phyloP scores from a whole-genome alignment of 1,139 yeast species.

The Kodamaea suecica region DNA sequence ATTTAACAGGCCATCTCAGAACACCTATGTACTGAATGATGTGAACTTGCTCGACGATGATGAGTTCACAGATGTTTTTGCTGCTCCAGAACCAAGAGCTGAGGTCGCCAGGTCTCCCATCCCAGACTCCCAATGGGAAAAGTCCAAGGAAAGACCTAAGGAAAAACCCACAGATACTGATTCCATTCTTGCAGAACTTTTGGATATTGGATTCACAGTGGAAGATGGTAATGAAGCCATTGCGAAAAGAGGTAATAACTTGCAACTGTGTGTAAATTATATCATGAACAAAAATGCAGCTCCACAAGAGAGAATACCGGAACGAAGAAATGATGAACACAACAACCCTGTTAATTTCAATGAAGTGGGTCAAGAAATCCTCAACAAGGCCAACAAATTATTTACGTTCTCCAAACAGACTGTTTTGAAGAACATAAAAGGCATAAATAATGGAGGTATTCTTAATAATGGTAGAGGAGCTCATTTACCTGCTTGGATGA shows the following conservation, averaged over 20 bases:
- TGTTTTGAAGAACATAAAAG: slow-evolving; percentile 54
- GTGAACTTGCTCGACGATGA: slow-evolving; percentile 37
- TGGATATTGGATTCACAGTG: slow-evolving; percentile 76
- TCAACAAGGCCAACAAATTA: slow-evolving; percentile 60
- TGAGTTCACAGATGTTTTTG: slow-evolving; percentile 41
- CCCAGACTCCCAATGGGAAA: too few species aligned
- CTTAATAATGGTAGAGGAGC: too few species aligned
- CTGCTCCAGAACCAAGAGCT: too few species aligned
- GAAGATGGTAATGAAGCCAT: slow-evolving; percentile 64
- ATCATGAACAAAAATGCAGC: slow-evolving; percentile 45
- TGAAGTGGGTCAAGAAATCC: slow-evolving; percentile 61
- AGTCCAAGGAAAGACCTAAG: too few species aligned
- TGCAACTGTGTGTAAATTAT: slow-evolving; percentile 64
- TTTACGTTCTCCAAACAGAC: slow-evolving; percentile 61
- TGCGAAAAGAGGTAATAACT: slow-evolving; percentile 51
- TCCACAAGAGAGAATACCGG: slow-evolving; percentile 3
- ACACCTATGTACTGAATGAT: too few species aligned
- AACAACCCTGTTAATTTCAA: slow-evolving; percentile 26
- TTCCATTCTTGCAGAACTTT: slow-evolving; percentile 60
- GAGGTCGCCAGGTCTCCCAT: too few species aligned
- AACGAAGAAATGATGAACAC: not conserved
- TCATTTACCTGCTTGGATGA: slow-evolving; percentile 78
- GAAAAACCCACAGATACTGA: slow-evolving; percentile 30
- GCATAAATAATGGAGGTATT: slow-evolving; percentile 38
- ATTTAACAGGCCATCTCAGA: too few species aligned